A percentile compares a stretch with the other conserved stretches of the same genome.
Conservation (phyloP, 352 stramenopile species). For the Plasmopara halstedii region DNA sequence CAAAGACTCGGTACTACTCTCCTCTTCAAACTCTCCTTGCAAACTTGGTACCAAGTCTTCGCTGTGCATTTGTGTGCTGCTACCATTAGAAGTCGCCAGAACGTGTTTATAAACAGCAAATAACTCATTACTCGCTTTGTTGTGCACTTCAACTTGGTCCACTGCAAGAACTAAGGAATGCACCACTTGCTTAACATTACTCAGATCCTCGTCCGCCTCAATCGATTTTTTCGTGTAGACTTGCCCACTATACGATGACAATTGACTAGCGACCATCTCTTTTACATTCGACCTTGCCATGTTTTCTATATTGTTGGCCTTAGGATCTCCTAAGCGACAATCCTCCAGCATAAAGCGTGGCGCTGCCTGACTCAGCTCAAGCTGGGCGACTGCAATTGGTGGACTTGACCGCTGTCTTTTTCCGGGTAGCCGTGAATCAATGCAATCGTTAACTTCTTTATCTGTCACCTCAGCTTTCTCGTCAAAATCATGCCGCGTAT, state of each 20-base stretch:
- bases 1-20: constrained; percentile 40
- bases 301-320: background rate
- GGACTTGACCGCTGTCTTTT: constrained; percentile 66
- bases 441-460: constrained; percentile 14
- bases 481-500: constrained; percentile 31
- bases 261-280: background rate
- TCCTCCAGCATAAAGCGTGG: constrained; percentile 11
- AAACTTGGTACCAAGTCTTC: constrained; percentile 1
- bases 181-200: constrained; percentile 23
- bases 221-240: constrained; percentile 6
- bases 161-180: constrained; percentile 20
- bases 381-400: constrained; percentile 10
- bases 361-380: constrained; percentile 6
- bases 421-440: constrained; percentile 28
- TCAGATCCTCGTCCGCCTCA: background rate
- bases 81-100: background rate
- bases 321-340: constrained; percentile 7
- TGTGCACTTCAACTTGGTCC: constrained; percentile 16
- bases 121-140: background rate
- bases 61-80: background rate
- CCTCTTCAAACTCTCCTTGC: constrained; percentile 15
- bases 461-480: constrained; percentile 13
- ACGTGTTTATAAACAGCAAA: constrained; percentile 13
- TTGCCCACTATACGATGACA: background rate
- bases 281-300: constrained; percentile 1